Conservation (phyloP, 2,329 filamentous ascomycete genomes). For the Dactylellina sp. region DNA sequence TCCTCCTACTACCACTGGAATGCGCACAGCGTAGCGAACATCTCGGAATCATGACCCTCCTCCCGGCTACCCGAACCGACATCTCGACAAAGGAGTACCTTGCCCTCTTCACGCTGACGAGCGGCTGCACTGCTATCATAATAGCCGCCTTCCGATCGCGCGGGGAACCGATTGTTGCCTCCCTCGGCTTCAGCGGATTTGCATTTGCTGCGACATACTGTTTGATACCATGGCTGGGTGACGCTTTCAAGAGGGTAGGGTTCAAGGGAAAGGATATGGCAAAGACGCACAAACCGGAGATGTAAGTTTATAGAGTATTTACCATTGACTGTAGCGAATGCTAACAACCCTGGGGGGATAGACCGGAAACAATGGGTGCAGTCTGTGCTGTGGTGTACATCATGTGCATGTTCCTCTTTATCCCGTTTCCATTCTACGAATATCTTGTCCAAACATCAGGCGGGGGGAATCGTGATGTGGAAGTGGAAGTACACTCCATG, state of each 20-base stretch:
- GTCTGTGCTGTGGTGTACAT: conserved; percentile 93
- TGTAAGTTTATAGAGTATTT: conserved; percentile 68
- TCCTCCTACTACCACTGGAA: not conserved
- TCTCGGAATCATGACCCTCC: conserved; percentile 39
- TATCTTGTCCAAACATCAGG: conserved; percentile 96
- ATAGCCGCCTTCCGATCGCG: conserved; percentile 84
- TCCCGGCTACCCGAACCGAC: conserved; percentile 48
- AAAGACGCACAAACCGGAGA: conserved; percentile 78
- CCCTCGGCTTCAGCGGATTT: conserved; percentile 84
- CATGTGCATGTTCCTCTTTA: conserved; percentile 87
- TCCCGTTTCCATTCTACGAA: conserved; percentile 97
- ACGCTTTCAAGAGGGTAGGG: conserved; percentile 86
- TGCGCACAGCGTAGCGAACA: conserved; percentile 17
- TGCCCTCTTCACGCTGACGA: conserved; percentile 70
- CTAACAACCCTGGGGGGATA: conserved; percentile 61
- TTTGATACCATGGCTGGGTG: conserved; percentile 92
- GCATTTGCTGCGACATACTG: conserved; percentile 85
- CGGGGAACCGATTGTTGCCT: conserved; percentile 89
- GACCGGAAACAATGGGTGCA: conserved; percentile 94
- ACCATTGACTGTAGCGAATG: too few relatives aligned
- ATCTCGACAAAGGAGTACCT: conserved; percentile 56
- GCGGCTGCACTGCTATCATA: conserved; percentile 78
- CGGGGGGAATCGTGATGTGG: conserved; percentile 88
- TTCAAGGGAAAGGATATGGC: conserved; percentile 90
- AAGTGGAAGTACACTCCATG: conserved; percentile 79